phyloP scores from a whole-genome alignment of 306 rosid species.

The Cyclanthera cordifolia region DNA sequence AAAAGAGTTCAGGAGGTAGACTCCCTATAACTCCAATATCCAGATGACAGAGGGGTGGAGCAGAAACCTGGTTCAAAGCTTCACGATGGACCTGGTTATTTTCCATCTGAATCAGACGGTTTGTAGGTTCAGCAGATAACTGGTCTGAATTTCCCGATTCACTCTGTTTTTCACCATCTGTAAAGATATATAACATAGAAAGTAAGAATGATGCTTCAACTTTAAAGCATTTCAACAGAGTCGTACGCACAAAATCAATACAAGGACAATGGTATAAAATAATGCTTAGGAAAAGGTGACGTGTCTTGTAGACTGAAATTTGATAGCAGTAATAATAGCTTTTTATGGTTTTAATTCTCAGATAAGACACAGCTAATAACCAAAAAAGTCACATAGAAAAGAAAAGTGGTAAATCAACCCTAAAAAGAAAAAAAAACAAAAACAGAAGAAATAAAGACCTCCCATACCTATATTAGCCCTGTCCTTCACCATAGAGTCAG shows the following conservation, averaged over 20 bases:
- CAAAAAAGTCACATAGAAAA: background rate
- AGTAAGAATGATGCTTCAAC: constrained; percentile 12
- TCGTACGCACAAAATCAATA: background rate
- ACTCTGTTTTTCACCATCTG: constrained; percentile 33
- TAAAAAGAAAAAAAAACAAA: no score
- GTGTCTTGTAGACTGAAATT: background rate
- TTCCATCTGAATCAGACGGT: constrained; percentile 29
- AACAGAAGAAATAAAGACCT: background rate
- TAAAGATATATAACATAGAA: constrained; percentile 14
- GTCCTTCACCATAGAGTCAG: constrained; percentile 5
- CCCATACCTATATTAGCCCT: constrained; percentile 24
- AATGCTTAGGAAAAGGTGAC: background rate
- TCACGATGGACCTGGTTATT: constrained; percentile 25
- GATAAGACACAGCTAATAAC: background rate
- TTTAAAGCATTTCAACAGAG: background rate
- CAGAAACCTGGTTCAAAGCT: constrained; percentile 28
- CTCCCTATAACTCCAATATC: constrained; percentile 64
- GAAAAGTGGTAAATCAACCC: background rate
- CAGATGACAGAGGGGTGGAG: constrained; percentile 56
- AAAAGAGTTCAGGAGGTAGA: constrained; percentile 76
- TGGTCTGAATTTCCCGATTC: constrained; percentile 20
- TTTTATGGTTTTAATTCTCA: background rate
- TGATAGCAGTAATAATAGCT: background rate
- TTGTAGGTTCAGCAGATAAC: constrained; percentile 20
- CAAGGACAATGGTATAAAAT: background rate